phyloP scores from a whole-genome alignment of 1,284 basidiomycete genomes.

The Farysia itapuensis region DNA sequence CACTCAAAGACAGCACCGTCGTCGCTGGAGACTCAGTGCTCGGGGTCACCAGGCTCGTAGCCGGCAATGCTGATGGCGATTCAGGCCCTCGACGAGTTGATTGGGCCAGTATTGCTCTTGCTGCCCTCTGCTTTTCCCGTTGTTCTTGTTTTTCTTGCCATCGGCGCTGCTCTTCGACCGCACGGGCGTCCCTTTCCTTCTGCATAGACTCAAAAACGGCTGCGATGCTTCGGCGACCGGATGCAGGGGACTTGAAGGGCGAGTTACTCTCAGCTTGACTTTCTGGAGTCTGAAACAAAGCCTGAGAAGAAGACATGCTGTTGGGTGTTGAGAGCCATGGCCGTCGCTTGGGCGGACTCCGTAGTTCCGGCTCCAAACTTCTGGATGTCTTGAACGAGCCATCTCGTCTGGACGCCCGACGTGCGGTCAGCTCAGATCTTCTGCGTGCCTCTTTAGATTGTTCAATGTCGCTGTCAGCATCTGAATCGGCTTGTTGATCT shows the following conservation, averaged over 20 bases:
- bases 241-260: no score
- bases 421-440: constrained; percentile 20
- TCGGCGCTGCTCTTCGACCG: constrained; percentile 17
- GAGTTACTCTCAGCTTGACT: no score
- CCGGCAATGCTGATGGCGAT: constrained; percentile 3
- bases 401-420: constrained; percentile 12
- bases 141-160: constrained; percentile 28
- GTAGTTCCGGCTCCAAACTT: no score
- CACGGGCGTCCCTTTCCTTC: constrained; percentile 22
- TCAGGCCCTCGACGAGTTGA: constrained; percentile 3
- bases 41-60: no score
- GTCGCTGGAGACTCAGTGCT: constrained; percentile 8
- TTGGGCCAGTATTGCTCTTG: constrained; percentile 25
- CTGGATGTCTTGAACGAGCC: no score
- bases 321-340: no score
- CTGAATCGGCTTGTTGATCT: constrained; percentile 11
- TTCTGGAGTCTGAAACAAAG: no score
- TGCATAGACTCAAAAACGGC: constrained; percentile 38
- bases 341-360: no score
- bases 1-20: no score
- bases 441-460: constrained; percentile 6
- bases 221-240: constrained; percentile 18
- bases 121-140: constrained; percentile 31
- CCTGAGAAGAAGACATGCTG: no score
- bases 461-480: constrained; percentile 19